A percentile compares a stretch with the other conserved stretches of the same genome.
Conservation (phyloP, 495 filamentous ascomycete species). For the Neurospora sp. region DNA sequence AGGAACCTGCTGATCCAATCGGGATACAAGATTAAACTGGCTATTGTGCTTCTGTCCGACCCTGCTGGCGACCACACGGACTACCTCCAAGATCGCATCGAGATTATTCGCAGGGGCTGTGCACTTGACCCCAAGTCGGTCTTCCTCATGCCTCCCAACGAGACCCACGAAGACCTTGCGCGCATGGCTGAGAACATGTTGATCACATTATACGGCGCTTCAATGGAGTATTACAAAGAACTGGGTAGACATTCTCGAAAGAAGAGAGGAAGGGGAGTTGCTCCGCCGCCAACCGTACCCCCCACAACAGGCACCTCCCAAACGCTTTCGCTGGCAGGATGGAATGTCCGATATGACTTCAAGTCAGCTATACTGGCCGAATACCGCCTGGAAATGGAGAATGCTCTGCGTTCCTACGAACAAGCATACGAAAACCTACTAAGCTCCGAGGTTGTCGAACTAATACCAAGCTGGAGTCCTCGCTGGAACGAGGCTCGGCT, state of each 20-base stretch:
- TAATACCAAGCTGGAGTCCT: conserved; percentile 75
- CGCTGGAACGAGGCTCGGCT: conserved; percentile 79
- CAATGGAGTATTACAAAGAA: conserved; percentile 82
- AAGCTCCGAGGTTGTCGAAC: conserved; percentile 71
- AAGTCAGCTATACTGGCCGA: conserved; percentile 85
- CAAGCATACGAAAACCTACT: conserved; percentile 75
- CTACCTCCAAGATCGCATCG: conserved; percentile 52
- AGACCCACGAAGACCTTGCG: conserved; percentile 49
- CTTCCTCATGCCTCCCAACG: conserved; percentile 48
- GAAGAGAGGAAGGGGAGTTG: conserved; percentile 64
- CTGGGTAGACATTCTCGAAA: conserved; percentile 78
- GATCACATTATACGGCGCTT: conserved; percentile 54
- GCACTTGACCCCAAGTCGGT: conserved; percentile 66
- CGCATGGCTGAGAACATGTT: conserved; percentile 47
- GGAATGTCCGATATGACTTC: conserved; percentile 88
- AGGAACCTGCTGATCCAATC: conserved; percentile 55
- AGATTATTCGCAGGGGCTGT: conserved; percentile 64
- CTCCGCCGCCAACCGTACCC: conserved; percentile 75
- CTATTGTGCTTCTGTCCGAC: conserved; percentile 71
- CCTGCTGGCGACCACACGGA: conserved; percentile 51
- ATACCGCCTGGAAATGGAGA: conserved; percentile 83
- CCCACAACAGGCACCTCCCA: conserved; percentile 74
- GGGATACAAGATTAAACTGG: conserved; percentile 61
- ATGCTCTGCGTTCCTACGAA: conserved; percentile 70
- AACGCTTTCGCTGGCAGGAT: conserved; percentile 71